A percentile compares a stretch with the other conserved stretches of the same genome.
Evolutionary conservation across 805 yeast genomes (phyloP).

Genomic region (Cyberlindnera galapagoensis): DNA sequence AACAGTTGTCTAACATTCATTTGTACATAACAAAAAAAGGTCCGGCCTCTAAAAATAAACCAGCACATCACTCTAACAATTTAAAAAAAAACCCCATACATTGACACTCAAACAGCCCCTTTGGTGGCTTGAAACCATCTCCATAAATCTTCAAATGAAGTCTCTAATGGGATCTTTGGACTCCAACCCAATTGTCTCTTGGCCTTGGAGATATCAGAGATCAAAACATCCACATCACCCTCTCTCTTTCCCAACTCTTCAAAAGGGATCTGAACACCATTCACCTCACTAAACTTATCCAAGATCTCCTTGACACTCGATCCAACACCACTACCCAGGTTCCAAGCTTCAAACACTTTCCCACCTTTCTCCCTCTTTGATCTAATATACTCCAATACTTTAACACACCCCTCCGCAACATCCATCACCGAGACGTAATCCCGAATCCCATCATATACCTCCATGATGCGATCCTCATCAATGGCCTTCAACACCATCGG

Average conservation of each 20-base stretch:
- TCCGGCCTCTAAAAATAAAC: no score
- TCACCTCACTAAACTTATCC: slow-evolving; percentile 56
- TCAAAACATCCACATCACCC: slow-evolving; percentile 72
- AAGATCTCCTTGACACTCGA: slow-evolving; percentile 69
- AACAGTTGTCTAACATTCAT: not conserved
- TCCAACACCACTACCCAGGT: slow-evolving; percentile 79
- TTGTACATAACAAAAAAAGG: not conserved
- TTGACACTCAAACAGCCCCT: no score
- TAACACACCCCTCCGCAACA: slow-evolving; percentile 69
- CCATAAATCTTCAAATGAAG: slow-evolving; percentile 72
- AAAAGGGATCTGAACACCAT: slow-evolving; percentile 57
- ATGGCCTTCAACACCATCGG: slow-evolving; percentile 41
- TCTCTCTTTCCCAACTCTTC: slow-evolving; percentile 61
- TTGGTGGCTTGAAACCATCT: slow-evolving; percentile 51
- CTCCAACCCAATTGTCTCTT: slow-evolving; percentile 59
- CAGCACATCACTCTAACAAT: no score
- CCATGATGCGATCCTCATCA: slow-evolving; percentile 48
- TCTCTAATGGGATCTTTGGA: slow-evolving; percentile 46
- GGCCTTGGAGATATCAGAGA: slow-evolving; percentile 68
- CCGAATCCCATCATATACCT: slow-evolving; percentile 71
- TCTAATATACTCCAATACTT: slow-evolving; percentile 55
- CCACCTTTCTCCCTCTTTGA: slow-evolving; percentile 18
- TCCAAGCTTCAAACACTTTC: slow-evolving; percentile 72
- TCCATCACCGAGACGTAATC: slow-evolving; percentile 81
- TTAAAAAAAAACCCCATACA: no score